phyloP scores from a whole-genome alignment of 1,284 basidiomycete species.

The Sphagnurus paluster region DNA sequence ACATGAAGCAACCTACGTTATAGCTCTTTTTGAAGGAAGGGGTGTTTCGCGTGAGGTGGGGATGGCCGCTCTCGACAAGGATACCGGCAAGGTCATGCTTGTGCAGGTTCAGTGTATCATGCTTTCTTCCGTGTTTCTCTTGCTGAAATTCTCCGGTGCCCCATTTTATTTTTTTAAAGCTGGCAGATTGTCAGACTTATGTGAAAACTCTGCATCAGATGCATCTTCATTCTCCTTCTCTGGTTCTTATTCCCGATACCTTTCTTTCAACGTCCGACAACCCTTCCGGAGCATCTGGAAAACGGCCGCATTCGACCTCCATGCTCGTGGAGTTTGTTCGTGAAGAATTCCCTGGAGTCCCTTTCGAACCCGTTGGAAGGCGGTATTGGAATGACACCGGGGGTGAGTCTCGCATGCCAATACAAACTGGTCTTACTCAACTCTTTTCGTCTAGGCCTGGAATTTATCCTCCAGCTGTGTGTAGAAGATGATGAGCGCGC shows the following conservation, averaged over 20 bases:
- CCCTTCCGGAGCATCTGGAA: slow-evolving; percentile 44
- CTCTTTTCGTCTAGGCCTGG: slow-evolving; percentile 54
- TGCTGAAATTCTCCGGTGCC: no score
- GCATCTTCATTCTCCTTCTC: slow-evolving; percentile 68
- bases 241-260: slow-evolving; percentile 80
- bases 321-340: slow-evolving; percentile 71
- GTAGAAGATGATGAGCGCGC: slow-evolving; percentile 77
- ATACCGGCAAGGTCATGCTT: slow-evolving; percentile 73
- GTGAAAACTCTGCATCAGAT: slow-evolving; percentile 88
- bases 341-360: slow-evolving; percentile 71
- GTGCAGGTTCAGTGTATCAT: slow-evolving; percentile 54
- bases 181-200: slow-evolving; percentile 82
- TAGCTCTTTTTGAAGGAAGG: slow-evolving; percentile 73
- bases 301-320: slow-evolving; percentile 48
- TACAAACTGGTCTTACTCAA: background rate
- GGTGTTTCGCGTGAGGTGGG: slow-evolving; percentile 82
- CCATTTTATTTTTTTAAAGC: slow-evolving; percentile 43
- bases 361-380: slow-evolving; percentile 68
- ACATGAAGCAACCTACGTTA: slow-evolving; percentile 58
- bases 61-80: slow-evolving; percentile 79
- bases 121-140: slow-evolving; percentile 1
- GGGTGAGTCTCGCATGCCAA: slow-evolving; percentile 43
- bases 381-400: slow-evolving; percentile 81
- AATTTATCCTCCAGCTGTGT: slow-evolving; percentile 74
- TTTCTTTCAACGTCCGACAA: slow-evolving; percentile 59